A percentile compares a stretch with the other conserved stretches of the same genome.
phyloP scores from a whole-genome alignment of 2,329 filamentous ascomycete genomes.

The Colletotrichum graminicola region DNA sequence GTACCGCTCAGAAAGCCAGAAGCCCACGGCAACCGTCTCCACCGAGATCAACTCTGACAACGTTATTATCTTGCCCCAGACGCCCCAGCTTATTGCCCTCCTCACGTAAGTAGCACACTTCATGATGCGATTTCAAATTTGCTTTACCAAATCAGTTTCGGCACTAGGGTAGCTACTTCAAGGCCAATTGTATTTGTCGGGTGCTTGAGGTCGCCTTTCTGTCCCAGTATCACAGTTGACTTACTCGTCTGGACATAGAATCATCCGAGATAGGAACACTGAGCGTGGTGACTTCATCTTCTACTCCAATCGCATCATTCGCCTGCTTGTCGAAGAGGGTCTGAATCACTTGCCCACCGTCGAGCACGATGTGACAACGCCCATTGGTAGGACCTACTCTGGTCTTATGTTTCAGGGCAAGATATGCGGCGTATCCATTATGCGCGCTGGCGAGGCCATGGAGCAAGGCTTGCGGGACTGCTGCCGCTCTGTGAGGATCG shows the following conservation, averaged over 20 bases:
- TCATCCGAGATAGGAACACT: constrained; percentile 93
- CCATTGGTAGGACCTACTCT: constrained; percentile 87
- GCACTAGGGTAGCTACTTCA: constrained; percentile 24
- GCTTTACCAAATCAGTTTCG: constrained; percentile 31
- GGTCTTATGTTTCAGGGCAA: constrained; percentile 97
- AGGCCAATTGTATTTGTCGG: neutral
- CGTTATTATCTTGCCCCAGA: constrained; percentile 91
- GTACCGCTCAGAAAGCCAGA: constrained; percentile 81
- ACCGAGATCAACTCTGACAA: constrained; percentile 85
- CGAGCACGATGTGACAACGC: constrained; percentile 89
- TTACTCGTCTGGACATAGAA: constrained; percentile 65
- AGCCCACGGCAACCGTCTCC: constrained; percentile 90
- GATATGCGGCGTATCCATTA: constrained; percentile 98
- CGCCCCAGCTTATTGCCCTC: constrained; percentile 95
- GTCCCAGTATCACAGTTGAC: constrained; percentile 17
- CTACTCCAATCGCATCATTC: constrained; percentile 98
- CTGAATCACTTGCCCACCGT: constrained; percentile 96
- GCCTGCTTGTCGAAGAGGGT: constrained; percentile 94
- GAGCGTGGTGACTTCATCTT: constrained; percentile 98
- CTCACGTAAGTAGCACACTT: constrained; percentile 80
- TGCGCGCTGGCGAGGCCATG: constrained; percentile 98
- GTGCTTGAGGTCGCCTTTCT: neutral
- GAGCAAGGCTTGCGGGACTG: constrained; percentile 96
- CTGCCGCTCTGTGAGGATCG: constrained; percentile 96
- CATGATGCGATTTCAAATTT: neutral